Percentiles rank a stretch among this genome's conserved stretches.
Evolutionary conservation across 1,284 basidiomycete species (phyloP).

Genomic region (Rhodotorula sp.): DNA sequence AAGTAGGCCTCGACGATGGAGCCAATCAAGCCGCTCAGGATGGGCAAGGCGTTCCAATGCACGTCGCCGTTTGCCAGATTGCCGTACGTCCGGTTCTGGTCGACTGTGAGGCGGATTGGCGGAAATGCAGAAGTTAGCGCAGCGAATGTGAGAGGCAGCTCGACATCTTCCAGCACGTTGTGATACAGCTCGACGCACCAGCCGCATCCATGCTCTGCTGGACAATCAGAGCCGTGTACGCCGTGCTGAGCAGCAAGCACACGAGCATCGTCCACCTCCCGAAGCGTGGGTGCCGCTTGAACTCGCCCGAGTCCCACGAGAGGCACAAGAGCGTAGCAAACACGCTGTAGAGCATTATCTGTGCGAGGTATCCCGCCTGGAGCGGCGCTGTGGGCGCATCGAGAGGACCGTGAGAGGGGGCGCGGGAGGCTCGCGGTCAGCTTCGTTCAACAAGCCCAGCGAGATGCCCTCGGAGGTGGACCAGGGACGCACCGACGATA

Average conservation of each 20-base stretch:
- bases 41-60: background rate
- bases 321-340: background rate
- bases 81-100: slow-evolving; percentile 4
- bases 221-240: slow-evolving; percentile 5
- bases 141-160: background rate
- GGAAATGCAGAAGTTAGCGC: background rate
- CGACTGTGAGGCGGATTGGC: background rate
- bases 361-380: slow-evolving; percentile 3
- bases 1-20: background rate
- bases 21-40: slow-evolving; percentile 9
- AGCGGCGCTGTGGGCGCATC: background rate
- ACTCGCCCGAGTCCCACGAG: background rate
- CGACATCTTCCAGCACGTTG: no score
- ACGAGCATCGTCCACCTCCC: background rate
- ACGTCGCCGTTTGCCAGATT: background rate
- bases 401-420: no score
- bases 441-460: no score
- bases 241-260: slow-evolving; percentile 1
- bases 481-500: no score
- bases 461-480: no score
- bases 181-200: background rate
- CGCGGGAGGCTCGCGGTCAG: no score
- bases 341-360: slow-evolving; percentile 12
- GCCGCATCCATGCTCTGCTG: slow-evolving; percentile 2
- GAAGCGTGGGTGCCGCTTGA: background rate